Conservation (phyloP, 768 basidiomycete genomes). For the Rhizopogon salebrosus region DNA sequence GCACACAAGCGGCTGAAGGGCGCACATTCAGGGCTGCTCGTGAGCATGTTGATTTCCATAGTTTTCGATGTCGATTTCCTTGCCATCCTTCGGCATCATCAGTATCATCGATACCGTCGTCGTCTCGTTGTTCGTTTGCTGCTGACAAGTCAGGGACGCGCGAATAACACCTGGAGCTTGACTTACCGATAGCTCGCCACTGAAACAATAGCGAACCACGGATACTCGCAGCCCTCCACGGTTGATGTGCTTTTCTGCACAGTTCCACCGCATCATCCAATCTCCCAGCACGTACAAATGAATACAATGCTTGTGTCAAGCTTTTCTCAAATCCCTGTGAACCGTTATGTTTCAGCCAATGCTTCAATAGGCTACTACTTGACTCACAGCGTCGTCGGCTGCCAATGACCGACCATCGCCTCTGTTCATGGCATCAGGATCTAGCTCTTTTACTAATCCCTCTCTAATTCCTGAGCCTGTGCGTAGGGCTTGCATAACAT, state of each 20-base stretch:
- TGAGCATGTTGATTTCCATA: slow-evolving; percentile 88
- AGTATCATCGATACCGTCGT: slow-evolving; percentile 40
- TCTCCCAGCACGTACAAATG: slow-evolving; percentile 79
- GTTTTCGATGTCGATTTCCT: slow-evolving; percentile 70
- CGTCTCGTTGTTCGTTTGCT: slow-evolving; percentile 47
- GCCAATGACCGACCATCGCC: slow-evolving; percentile 57
- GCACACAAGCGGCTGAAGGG: neutral
- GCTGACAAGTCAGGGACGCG: slow-evolving; percentile 29
- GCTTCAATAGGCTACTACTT: neutral
- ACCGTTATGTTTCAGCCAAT: neutral
- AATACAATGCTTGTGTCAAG: slow-evolving; percentile 71
- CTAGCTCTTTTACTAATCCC: slow-evolving; percentile 61
- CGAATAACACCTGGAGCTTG: neutral
- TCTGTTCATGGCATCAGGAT: slow-evolving; percentile 73
- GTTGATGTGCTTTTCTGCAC: slow-evolving; percentile 78
- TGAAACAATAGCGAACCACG: slow-evolving; percentile 76
- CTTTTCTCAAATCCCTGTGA: slow-evolving; percentile 75
- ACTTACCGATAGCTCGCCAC: slow-evolving; percentile 68
- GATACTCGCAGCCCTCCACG: slow-evolving; percentile 89
- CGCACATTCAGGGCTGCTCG: slow-evolving; percentile 72
- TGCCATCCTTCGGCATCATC: slow-evolving; percentile 45
- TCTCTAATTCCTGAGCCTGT: slow-evolving; percentile 41
- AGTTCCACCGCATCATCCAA: slow-evolving; percentile 80
- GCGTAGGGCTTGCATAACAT: slow-evolving; percentile 57
- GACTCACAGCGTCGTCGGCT: slow-evolving; percentile 72